Conservation (phyloP, 495 filamentous ascomycete genomes). For the Talaromyces stipitatus region DNA sequence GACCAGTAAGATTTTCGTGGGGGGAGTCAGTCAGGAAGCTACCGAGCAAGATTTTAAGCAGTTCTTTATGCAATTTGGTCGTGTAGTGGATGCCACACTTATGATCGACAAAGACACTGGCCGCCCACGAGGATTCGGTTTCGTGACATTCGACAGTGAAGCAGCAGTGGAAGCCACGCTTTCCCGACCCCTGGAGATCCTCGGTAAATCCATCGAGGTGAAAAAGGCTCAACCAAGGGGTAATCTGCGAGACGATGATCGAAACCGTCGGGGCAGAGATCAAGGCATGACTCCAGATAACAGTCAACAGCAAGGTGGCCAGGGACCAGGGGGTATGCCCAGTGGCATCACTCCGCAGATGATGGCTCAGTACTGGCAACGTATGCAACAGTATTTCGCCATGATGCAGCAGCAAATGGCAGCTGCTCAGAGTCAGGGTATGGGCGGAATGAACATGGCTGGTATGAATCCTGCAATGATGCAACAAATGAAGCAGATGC, state of each 20-base stretch:
- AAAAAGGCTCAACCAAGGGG: conserved; percentile 96
- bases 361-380: conserved; percentile 97
- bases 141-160: conserved; percentile 96
- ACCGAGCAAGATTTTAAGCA: conserved; percentile 92
- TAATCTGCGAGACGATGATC: conserved; percentile 87
- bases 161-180: conserved; percentile 90
- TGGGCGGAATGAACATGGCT: conserved; percentile 53
- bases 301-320: conserved; percentile 41
- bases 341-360: conserved; percentile 81
- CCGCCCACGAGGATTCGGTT: conserved; percentile 92
- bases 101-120: conserved; percentile 99
- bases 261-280: conserved; percentile 49
- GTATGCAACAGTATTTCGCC: conserved; percentile 93
- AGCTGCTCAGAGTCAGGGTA: conserved; percentile 34
- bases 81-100: conserved; percentile 91
- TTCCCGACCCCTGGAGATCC: conserved; percentile 74
- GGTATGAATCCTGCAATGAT: conserved; percentile 76
- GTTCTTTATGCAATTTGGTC: conserved; percentile 93
- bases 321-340: conserved; percentile 34
- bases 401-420: conserved; percentile 83
- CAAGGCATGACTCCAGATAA: conserved; percentile 48
- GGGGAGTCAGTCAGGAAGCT: conserved; percentile 93
- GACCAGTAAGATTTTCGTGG: conserved; percentile 96
- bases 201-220: conserved; percentile 93
- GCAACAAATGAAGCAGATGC: conserved; percentile 69